Percentiles rank a stretch among this genome's conserved stretches.
phyloP scores from a whole-genome alignment of 2,329 filamentous ascomycete genomes.

The Thielaviopsis populi region DNA sequence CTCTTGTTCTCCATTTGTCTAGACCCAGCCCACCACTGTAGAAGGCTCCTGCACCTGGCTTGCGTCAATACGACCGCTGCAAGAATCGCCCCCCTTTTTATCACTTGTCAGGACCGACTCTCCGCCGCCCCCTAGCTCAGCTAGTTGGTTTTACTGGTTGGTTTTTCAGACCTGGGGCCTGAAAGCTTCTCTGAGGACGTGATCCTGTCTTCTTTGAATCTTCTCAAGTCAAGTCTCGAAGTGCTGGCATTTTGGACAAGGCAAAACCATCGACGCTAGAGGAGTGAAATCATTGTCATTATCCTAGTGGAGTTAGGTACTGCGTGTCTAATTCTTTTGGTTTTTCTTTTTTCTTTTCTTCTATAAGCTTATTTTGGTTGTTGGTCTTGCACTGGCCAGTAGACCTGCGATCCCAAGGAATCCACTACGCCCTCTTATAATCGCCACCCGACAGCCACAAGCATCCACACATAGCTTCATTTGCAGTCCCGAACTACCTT shows the following conservation, averaged over 20 bases:
- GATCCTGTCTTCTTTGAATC: background rate
- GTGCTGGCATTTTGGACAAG: slow-evolving; percentile 3
- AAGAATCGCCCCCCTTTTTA: background rate
- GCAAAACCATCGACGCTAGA: background rate
- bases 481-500: too few species aligned
- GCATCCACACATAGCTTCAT: background rate
- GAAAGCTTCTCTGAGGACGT: background rate
- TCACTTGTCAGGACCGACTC: background rate
- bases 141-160: background rate
- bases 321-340: background rate
- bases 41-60: background rate
- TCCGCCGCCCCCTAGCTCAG: background rate
- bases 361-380: background rate
- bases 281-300: background rate
- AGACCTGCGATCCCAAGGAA: background rate
- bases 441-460: background rate
- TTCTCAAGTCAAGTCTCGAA: background rate
- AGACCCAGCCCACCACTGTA: background rate
- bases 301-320: background rate
- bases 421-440: background rate
- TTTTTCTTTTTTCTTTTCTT: background rate
- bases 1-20: background rate
- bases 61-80: background rate
- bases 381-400: background rate
- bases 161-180: background rate